Evolutionary conservation across 1,284 basidiomycete species (phyloP).

Genomic region (Ceratobasidium sp.): DNA sequence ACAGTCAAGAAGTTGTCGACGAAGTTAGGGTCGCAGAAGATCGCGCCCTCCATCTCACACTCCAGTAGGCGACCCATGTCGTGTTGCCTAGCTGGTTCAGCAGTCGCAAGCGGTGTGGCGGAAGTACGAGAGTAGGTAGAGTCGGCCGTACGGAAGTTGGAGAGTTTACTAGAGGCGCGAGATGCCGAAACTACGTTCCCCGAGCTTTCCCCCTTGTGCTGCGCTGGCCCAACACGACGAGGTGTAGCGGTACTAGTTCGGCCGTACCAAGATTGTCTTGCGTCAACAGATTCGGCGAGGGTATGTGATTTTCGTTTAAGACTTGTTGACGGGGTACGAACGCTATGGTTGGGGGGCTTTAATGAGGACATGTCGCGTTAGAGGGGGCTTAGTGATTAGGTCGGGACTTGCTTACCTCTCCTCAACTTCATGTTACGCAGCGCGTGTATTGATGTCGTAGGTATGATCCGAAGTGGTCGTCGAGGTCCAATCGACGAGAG

Average conservation of each 20-base stretch:
- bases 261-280: too few species aligned
- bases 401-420: background rate
- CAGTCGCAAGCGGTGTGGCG: background rate
- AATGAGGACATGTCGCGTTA: background rate
- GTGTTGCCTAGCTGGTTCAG: background rate
- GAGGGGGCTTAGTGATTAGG: background rate
- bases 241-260: too few species aligned
- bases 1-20: constrained; percentile 19
- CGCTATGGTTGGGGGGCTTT: too few species aligned
- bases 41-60: constrained; percentile 5
- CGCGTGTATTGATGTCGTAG: background rate
- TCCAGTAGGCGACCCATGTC: constrained; percentile 9
- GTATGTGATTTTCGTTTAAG: too few species aligned
- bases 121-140: background rate
- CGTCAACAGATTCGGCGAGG: too few species aligned
- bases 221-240: too few species aligned
- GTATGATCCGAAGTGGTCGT: background rate
- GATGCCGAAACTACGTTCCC: too few species aligned
- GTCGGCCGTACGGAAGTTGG: too few species aligned
- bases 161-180: too few species aligned
- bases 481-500: background rate
- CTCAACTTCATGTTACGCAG: background rate
- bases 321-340: too few species aligned
- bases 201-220: too few species aligned
- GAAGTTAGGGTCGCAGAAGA: constrained; percentile 20